Percentiles rank a stretch among this genome's conserved stretches.
Evolutionary conservation across 768 basidiomycete species (phyloP).

Genomic region (Naematelia encephala): DNA sequence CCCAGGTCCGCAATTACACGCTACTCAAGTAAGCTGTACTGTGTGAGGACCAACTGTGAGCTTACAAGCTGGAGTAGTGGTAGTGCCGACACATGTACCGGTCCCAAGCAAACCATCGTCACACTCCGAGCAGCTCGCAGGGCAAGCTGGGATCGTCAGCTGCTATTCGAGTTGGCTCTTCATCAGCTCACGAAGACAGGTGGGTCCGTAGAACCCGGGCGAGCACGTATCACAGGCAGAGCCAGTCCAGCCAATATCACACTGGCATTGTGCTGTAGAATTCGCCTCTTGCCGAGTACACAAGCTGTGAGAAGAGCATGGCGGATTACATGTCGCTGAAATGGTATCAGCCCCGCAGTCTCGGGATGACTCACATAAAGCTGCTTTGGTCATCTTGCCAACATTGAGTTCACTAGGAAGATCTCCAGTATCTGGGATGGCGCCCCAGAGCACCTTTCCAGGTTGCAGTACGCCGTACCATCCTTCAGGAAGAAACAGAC

Average conservation of each 20-base stretch:
- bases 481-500: constrained; percentile 27
- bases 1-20: constrained; percentile 42
- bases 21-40: constrained; percentile 12
- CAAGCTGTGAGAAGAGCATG: constrained; percentile 35
- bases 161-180: neutral
- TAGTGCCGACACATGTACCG: constrained; percentile 40
- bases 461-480: constrained; percentile 31
- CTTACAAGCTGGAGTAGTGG: constrained; percentile 21
- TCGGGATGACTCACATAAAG: constrained; percentile 22
- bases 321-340: constrained; percentile 33
- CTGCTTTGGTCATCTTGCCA: constrained; percentile 14
- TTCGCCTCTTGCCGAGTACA: constrained; percentile 20
- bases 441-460: constrained; percentile 35
- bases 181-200: constrained; percentile 26
- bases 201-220: constrained; percentile 30
- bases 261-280: constrained; percentile 22
- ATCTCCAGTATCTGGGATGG: constrained; percentile 22
- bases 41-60: neutral
- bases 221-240: constrained; percentile 35
- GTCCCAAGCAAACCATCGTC: constrained; percentile 41
- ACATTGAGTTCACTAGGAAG: constrained; percentile 15
- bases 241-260: constrained; percentile 42
- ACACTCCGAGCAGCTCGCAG: constrained; percentile 32
- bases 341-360: neutral
- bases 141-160: constrained; percentile 30